Percentiles rank a stretch among this genome's conserved stretches.
Evolutionary conservation across 352 stramenopile species (phyloP).

Genomic region (Globisporangium paroecandrum): DNA sequence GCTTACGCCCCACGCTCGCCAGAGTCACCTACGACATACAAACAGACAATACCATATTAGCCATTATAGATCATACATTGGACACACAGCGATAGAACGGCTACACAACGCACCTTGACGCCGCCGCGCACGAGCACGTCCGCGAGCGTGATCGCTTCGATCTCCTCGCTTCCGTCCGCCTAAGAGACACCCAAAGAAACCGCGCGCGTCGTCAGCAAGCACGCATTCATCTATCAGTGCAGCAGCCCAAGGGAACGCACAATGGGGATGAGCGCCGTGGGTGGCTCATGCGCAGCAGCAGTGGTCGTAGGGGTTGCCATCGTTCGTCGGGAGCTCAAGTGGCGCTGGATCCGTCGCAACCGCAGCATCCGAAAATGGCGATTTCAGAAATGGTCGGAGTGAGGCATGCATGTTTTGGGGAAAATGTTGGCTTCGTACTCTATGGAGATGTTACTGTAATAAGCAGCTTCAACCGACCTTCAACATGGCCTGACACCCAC

Average conservation of each 20-base stretch:
- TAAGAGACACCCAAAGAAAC: slow-evolving; percentile 14
- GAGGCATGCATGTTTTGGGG: too few relatives aligned
- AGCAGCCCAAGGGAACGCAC: slow-evolving; percentile 9
- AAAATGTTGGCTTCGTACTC: neutral
- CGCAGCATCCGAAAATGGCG: neutral
- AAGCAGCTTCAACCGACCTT: neutral
- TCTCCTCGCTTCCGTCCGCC: slow-evolving; percentile 82
- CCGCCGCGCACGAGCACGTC: slow-evolving; percentile 72
- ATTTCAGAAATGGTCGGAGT: neutral
- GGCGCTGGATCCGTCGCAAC: slow-evolving; percentile 2
- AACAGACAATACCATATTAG: neutral
- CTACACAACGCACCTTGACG: slow-evolving; percentile 28
- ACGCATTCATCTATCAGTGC: neutral
- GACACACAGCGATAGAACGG: neutral
- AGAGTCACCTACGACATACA: slow-evolving; percentile 39
- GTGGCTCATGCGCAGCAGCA: neutral
- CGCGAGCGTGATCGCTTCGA: slow-evolving; percentile 71
- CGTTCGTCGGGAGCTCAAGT: slow-evolving; percentile 4
- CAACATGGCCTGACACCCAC: neutral
- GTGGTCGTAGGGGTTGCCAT: slow-evolving; percentile 4
- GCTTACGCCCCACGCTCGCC: slow-evolving; percentile 53
- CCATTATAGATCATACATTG: neutral
- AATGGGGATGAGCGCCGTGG: slow-evolving; percentile 32
- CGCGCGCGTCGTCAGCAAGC: neutral
- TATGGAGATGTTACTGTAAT: neutral